Evolutionary conservation across 257 asterid species (phyloP), one percentile per base, ranked within the genome.

Genomic region (Gentiana dahurica): DNA sequence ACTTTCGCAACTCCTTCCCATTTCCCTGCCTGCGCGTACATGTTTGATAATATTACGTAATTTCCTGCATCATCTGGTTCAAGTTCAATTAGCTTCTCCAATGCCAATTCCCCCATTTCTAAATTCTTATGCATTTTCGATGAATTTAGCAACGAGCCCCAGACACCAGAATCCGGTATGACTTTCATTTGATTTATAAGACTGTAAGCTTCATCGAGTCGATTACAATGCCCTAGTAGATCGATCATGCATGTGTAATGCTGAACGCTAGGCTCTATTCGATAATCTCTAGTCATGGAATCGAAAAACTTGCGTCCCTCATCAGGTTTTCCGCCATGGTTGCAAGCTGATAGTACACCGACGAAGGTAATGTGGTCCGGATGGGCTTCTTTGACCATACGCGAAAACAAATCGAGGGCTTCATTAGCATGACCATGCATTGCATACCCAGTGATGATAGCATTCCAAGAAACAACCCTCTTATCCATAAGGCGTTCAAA

Each of bases 111-210:
- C 8, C 79, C 91, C 35, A 79, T 57, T 72, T 77, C 85, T 62
- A 77, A 77, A 34, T 83, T 64, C 36, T 72, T 69, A 8, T 79
- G 85, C 12, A 77, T 76, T 73, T 83, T 83, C 39, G 87, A 79
- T 0, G 85, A 77, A 66, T 75, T 76, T 35, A 83, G 85, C 77
- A 83, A 67, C 51, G 91, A 81, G 49, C 87, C 87, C 91, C 91
- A 83, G 33, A 83, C 71, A 50, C 82, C 91, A 51, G 82, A 70
- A 73, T 83, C 91, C 1, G 85, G 83, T 24, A 39, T 56, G 47
- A 65, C 78, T 43, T 55, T 71, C 81, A 79, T 79, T 58, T 65
- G 58, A 49, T 12, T 66, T 53, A 79, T 75, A 15, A 83, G 72
- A 60, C 12, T 10, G 67, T 83, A 73, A 11, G 87, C 87, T 69